phyloP scores from a whole-genome alignment of 1,139 yeast genomes.

The Saccharomycopsis phalli region DNA sequence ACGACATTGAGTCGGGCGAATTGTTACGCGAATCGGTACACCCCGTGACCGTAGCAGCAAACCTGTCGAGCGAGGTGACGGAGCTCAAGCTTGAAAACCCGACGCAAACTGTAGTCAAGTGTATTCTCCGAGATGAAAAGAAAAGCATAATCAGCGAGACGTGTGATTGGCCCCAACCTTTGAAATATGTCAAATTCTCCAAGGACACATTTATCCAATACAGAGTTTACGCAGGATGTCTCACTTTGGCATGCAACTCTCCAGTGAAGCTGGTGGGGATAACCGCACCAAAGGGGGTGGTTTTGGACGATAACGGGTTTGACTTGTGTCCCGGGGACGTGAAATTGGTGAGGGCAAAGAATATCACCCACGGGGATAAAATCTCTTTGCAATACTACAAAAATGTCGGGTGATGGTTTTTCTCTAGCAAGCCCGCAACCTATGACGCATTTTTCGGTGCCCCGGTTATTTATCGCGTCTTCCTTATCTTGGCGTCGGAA shows the following conservation, averaged over 20 bases:
- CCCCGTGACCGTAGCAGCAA: background rate
- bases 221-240: slow-evolving; percentile 2
- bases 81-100: background rate
- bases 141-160: slow-evolving; percentile 28
- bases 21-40: background rate
- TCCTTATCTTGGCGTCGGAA: too few relatives aligned
- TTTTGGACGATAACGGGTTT: slow-evolving; percentile 35
- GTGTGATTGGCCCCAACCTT: slow-evolving; percentile 48
- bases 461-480: too few relatives aligned
- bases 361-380: too few relatives aligned
- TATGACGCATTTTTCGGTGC: too few relatives aligned
- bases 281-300: slow-evolving; percentile 22
- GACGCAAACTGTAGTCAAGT: background rate
- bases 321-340: slow-evolving; percentile 36
- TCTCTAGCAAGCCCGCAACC: too few relatives aligned
- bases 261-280: slow-evolving; percentile 38
- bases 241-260: slow-evolving; percentile 24
- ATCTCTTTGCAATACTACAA: too few relatives aligned
- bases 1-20: slow-evolving; percentile 29
- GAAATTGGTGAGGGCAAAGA: slow-evolving; percentile 22
- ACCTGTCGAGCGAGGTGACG: background rate
- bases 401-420: too few relatives aligned
- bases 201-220: background rate
- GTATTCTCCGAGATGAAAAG: background rate
- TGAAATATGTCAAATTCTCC: slow-evolving; percentile 34